Base-by-base conservation (phyloP, 2,329 filamentous ascomycete genomes). In the Hirsutella minnesotensis region DNA sequence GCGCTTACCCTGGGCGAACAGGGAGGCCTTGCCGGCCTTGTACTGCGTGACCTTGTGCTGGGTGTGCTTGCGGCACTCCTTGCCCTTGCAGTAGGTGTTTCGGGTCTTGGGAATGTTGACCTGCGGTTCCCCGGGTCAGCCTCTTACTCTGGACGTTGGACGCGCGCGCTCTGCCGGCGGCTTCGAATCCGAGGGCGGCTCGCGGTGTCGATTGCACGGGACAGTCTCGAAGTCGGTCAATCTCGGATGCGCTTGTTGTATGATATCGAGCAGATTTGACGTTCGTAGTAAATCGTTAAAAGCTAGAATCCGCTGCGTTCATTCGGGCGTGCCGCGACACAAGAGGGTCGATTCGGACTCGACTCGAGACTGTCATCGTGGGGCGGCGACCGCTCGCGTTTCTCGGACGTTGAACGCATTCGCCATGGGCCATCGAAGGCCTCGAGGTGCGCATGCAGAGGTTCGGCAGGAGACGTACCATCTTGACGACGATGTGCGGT, bases 41-140 rank as follows among this genome's bases (percentile, higher is more conserved):
- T 95, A 94, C 75, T 94, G 87, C 59, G 86, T 92, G 66, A 92
- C 86, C 76, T 87, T 87, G 79, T 89, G 84, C 70, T 86, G 81
- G 64, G 83, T 87, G 79, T 89, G 85, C 75, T 88, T 87, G 64
- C 77, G 79, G 86, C 88, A 94, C 65, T 87, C 81, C 78, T 84
- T 89, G 77, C 85, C 85, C 79, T 94, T 94, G 86, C 86, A 94
- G 77, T 88, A 95, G 70, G 89, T 95, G 76, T 87, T 85, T 68
- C 88, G 82, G 69, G 88, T 95, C 79, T 95, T 95, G 66, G 89
- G 88, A 76, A 95, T 85, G 86, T 95, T 95, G 78, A 95, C 88
- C 89, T 90, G 57, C 50, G 12, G 24, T 27, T 27, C 45, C 45
- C 45, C 49, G 44, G 53, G 59, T 64, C 56, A 62, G 56, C 55